phyloP scores from a whole-genome alignment of 176 grass and related monocot genomes.

The Phoenix roebelenii region DNA sequence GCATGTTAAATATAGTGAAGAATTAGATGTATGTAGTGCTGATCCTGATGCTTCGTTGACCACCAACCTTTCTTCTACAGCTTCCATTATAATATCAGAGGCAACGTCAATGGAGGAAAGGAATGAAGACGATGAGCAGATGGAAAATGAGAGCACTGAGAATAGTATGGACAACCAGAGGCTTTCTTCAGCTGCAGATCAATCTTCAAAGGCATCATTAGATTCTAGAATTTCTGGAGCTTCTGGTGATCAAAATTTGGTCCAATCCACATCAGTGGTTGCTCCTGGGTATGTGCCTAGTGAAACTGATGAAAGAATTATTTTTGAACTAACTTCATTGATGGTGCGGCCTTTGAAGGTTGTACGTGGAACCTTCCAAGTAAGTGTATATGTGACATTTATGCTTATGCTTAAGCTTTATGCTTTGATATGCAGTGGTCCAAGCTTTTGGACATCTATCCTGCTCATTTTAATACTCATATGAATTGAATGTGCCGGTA shows the following conservation, averaged over 20 bases:
- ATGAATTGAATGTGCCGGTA: no score
- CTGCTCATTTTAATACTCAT: no score
- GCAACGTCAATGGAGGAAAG: slow-evolving; percentile 78
- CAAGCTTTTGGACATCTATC: background rate
- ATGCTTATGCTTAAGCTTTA: background rate
- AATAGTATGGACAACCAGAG: slow-evolving; percentile 46
- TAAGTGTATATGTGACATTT: slow-evolving; percentile 43
- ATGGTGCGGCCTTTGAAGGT: slow-evolving; percentile 96
- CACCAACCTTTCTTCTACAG: slow-evolving; percentile 49
- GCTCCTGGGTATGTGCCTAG: slow-evolving; percentile 76
- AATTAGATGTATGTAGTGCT: slow-evolving; percentile 28
- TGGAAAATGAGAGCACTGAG: slow-evolving; percentile 42
- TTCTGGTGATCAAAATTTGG: slow-evolving; percentile 62
- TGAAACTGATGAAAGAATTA: slow-evolving; percentile 87
- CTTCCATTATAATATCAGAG: slow-evolving; percentile 72
- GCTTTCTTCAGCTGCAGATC: slow-evolving; percentile 37
- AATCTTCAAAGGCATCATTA: slow-evolving; percentile 47
- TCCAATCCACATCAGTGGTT: slow-evolving; percentile 47
- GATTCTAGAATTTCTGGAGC: slow-evolving; percentile 58
- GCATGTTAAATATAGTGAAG: slow-evolving; percentile 35
- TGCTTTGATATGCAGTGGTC: background rate
- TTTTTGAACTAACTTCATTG: slow-evolving; percentile 77
- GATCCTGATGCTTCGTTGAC: slow-evolving; percentile 40
- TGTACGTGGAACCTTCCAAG: slow-evolving; percentile 86
- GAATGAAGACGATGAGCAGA: slow-evolving; percentile 67